Percentiles rank a stretch among this genome's conserved stretches.
These are phyloP conservation scores for Collybia mongolica DNA, from an alignment of 768 basidiomycete species.

Conservation along the genomic window DNA sequence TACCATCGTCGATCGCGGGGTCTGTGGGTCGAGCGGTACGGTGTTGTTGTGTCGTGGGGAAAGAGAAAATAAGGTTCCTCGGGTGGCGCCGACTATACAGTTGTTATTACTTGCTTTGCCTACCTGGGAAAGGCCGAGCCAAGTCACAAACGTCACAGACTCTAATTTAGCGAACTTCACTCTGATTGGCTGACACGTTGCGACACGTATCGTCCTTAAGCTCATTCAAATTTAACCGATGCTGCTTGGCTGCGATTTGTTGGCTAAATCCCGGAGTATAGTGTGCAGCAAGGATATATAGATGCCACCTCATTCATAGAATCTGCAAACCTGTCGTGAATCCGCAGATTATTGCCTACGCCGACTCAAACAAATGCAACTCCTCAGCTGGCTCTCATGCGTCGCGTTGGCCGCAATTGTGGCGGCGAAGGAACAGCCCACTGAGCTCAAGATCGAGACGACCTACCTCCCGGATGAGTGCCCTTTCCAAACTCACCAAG, in stretches of 20 bases:
- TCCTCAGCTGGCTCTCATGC: slow-evolving; percentile 47
- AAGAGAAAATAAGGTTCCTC: slow-evolving; percentile 30
- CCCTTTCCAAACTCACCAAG: slow-evolving; percentile 49
- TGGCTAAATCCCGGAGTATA: neutral
- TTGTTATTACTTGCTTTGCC: slow-evolving; percentile 18
- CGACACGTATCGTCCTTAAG: neutral
- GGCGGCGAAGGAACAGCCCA: slow-evolving; percentile 43
- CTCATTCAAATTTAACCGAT: neutral
- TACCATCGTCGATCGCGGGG: slow-evolving; percentile 35
- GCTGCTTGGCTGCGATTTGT: neutral
- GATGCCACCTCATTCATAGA: no score
- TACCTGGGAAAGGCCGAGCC: slow-evolving; percentile 11
- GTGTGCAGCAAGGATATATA: no score
- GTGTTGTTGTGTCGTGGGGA: slow-evolving; percentile 27
- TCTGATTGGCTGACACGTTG: slow-evolving; percentile 1
- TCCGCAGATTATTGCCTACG: no score
- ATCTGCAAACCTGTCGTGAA: no score
- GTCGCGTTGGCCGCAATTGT: slow-evolving; percentile 46
- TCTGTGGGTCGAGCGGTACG: slow-evolving; percentile 20
- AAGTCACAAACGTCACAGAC: no score
- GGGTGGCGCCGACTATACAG: slow-evolving; percentile 32
- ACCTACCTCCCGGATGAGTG: slow-evolving; percentile 62
- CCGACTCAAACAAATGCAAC: no score
- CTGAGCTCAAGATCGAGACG: slow-evolving; percentile 60
- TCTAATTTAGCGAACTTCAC: neutral